Base-by-base conservation (phyloP, 2,329 filamentous ascomycete genomes). In the Penicillium frequentans region DNA sequence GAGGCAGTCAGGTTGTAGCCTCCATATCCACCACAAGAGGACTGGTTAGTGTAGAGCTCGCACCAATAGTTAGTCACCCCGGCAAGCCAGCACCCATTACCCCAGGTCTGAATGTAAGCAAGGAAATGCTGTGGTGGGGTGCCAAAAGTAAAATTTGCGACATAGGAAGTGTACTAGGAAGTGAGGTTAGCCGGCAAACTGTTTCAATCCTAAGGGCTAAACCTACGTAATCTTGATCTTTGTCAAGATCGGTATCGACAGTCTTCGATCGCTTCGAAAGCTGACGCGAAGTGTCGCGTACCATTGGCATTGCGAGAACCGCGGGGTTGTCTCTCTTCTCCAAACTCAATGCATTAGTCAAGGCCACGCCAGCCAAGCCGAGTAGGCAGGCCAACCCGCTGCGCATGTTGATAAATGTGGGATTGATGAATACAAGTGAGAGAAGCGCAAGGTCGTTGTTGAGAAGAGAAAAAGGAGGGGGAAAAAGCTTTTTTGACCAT, bases 291-390 rank as follows among this genome's bases (percentile, higher is more conserved):
- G 9, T 45, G 8, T 21, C 53, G 21, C 27, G 49, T 29, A 45
- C 35, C 10, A 57, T 16, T 13, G 51, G 58, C 31, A 60, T 39
- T 19, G 31, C 24, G 19, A 60, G 23, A 33, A 55, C 55, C 7
- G 55, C 52, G n/a, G 55, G 58, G n/a, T 11, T 49, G 1, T 58
- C 49, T 45, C 45, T 53, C 33, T 57, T 57, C 23, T 58, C 55
- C 19, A 58, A 9, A 19, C 31, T 27, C 49, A 60, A 50, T 6
- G 55, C 55, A 44, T 56, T 35, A 21, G 52, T 21, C 9, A 50
- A 47, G 33, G 49, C 42, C 9, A 43, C 27, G n/a, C 48, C 39
- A 46, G 46, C 19, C 31, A 60, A 37, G 45, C 24, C 58, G 6
- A 55, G n/a, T n/a, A 60, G 43, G 47, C 50, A 57, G n/a, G 23